Conservation (phyloP, 176 grass and related monocot genomes). For the Tillandsia fasciculata region DNA sequence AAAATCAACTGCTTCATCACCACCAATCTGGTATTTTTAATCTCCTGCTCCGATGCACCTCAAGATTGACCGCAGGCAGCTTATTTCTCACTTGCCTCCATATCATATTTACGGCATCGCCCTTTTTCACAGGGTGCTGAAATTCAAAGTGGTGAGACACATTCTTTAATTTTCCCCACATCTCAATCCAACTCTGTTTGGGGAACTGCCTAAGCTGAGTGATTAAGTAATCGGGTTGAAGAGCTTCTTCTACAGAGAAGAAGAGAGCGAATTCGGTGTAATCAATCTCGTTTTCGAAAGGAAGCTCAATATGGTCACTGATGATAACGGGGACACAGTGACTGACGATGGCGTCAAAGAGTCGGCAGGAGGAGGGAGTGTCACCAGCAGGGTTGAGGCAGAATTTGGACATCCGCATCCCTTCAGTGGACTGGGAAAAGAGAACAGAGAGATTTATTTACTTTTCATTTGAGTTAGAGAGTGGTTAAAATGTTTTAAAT, state of each 20-base stretch:
- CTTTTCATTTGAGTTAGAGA: neutral
- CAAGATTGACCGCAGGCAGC: conserved; percentile 59
- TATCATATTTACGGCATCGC: conserved; percentile 80
- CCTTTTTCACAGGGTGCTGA: conserved; percentile 48
- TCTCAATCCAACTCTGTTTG: conserved; percentile 62
- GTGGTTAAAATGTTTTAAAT: neutral
- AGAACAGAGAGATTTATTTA: conserved; percentile 10
- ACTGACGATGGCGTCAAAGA: conserved; percentile 90
- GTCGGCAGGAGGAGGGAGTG: conserved; percentile 80
- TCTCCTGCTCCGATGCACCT: conserved; percentile 65
- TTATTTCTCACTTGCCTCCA: conserved; percentile 70
- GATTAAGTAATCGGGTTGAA: conserved; percentile 56
- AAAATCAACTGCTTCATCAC: conserved; percentile 29
- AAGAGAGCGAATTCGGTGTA: conserved; percentile 80
- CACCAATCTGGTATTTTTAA: conserved; percentile 84
- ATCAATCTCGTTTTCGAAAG: conserved; percentile 91
- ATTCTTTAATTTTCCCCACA: conserved; percentile 69
- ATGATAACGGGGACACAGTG: conserved; percentile 92
- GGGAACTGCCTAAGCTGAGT: conserved; percentile 52
- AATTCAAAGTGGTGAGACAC: conserved; percentile 69
- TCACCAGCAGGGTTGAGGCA: conserved; percentile 83
- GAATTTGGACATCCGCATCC: conserved; percentile 78
- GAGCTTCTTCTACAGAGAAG: conserved; percentile 77
- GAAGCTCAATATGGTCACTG: conserved; percentile 82
- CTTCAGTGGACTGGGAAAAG: conserved; percentile 53